These are phyloP conservation scores for Venturia nashicola DNA, from an alignment of 2,329 filamentous ascomycete genomes.

Conservation along the genomic window DNA sequence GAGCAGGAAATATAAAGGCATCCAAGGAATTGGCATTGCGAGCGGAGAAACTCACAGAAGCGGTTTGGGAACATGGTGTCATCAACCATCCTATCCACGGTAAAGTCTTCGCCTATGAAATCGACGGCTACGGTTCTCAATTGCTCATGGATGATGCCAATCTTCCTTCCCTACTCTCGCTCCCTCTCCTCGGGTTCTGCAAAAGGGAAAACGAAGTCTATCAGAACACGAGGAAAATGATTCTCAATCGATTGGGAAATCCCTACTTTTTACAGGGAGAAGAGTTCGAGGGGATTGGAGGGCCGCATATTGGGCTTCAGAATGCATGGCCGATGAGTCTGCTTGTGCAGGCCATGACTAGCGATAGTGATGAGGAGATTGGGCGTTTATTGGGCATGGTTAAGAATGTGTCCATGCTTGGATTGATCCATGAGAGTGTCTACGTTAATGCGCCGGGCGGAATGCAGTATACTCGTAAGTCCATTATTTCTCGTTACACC, in stretches of 20 bases:
- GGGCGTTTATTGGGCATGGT: slow-evolving; percentile 59
- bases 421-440: slow-evolving; percentile 84
- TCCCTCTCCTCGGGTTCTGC: slow-evolving; percentile 70
- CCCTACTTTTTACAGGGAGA: slow-evolving; percentile 75
- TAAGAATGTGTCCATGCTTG: slow-evolving; percentile 60
- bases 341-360: slow-evolving; percentile 82
- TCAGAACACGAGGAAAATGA: slow-evolving; percentile 75
- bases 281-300: slow-evolving; percentile 79
- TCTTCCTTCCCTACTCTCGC: slow-evolving; percentile 64
- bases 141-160: slow-evolving; percentile 89
- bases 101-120: slow-evolving; percentile 74
- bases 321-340: slow-evolving; percentile 97
- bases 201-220: slow-evolving; percentile 56
- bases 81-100: slow-evolving; percentile 64
- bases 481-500: background rate
- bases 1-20: slow-evolving; percentile 24
- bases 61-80: slow-evolving; percentile 76
- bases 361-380: slow-evolving; percentile 74
- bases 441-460: slow-evolving; percentile 53
- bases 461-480: slow-evolving; percentile 55
- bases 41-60: slow-evolving; percentile 55
- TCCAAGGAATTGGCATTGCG: slow-evolving; percentile 44
- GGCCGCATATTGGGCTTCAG: slow-evolving; percentile 66
- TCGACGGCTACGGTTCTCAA: slow-evolving; percentile 72
- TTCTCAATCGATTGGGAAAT: slow-evolving; percentile 64